Evolutionary conservation across 2,329 filamentous ascomycete genomes (phyloP).

Genomic region (Fusarium chlamydosporum): DNA sequence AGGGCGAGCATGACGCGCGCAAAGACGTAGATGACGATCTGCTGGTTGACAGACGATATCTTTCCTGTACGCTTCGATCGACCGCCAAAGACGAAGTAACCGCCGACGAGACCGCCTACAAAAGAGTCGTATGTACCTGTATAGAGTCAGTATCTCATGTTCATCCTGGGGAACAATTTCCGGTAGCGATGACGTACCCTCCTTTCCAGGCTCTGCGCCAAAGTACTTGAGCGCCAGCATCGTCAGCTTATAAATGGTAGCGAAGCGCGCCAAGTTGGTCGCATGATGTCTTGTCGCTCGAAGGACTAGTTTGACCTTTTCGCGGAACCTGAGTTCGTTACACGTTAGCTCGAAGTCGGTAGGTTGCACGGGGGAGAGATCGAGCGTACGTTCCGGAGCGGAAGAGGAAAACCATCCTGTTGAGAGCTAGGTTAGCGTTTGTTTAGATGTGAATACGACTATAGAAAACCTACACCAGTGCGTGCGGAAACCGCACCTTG

Average conservation of each 20-base stretch:
- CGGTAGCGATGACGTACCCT: constrained; percentile 60
- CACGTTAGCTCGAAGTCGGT: constrained; percentile 36
- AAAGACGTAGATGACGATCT: constrained; percentile 99
- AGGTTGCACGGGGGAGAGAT: constrained; percentile 12
- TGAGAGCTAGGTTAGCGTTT: constrained; percentile 37
- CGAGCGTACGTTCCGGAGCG: constrained; percentile 83
- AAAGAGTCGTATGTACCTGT: constrained; percentile 83
- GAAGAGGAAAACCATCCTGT: constrained; percentile 95
- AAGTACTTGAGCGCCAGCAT: constrained; percentile 81
- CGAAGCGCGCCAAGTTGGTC: constrained; percentile 91
- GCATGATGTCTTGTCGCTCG: constrained; percentile 92
- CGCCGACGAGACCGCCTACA: constrained; percentile 87
- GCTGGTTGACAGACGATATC: constrained; percentile 88
- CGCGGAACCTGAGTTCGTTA: constrained; percentile 66
- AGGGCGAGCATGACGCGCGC: constrained; percentile 88
- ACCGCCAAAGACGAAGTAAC: constrained; percentile 90
- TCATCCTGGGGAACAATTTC: not conserved
- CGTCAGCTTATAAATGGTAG: constrained; percentile 87
- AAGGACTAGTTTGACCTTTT: constrained; percentile 83
- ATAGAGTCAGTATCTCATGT: constrained; percentile 1
- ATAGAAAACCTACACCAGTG: constrained; percentile 74
- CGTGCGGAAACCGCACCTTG: constrained; percentile 98
- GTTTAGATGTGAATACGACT: not conserved
- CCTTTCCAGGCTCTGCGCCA: constrained; percentile 70
- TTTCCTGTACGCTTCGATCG: constrained; percentile 73